A percentile compares a stretch with the other conserved stretches of the same genome.
These are phyloP conservation scores for Primulina tabacum DNA, from an alignment of 257 asterid genomes.

Conservation along the genomic window DNA sequence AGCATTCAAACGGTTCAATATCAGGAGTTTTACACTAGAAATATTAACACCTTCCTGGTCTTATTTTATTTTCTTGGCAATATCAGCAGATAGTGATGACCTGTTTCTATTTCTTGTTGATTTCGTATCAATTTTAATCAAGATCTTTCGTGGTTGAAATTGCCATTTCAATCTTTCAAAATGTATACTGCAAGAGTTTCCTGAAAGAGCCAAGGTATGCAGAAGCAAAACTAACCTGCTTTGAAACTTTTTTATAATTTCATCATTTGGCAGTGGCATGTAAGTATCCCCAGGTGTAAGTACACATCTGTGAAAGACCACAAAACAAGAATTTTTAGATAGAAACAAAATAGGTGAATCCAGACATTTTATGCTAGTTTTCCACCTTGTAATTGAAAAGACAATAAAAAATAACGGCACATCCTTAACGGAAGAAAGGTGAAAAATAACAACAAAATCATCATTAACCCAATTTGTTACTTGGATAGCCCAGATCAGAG, in stretches of 20 bases:
- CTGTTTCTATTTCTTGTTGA: not conserved
- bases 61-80: not conserved
- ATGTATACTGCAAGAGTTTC: not conserved
- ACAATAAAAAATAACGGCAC: conserved; percentile 4
- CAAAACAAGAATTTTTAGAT: conserved; percentile 19
- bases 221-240: conserved; percentile 60
- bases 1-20: not conserved
- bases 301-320: conserved; percentile 62
- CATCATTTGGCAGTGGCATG: conserved; percentile 90
- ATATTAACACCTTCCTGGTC: not conserved
- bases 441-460: conserved; percentile 14
- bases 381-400: conserved; percentile 15
- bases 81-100: not conserved
- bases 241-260: conserved; percentile 72
- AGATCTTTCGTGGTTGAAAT: not conserved
- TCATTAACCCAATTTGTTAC: too few species aligned
- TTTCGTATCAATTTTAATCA: not conserved
- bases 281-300: conserved; percentile 99
- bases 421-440: not conserved
- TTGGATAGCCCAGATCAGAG: too few species aligned
- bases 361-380: conserved; percentile 1
- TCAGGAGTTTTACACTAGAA: not conserved
- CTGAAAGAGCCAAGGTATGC: conserved; percentile 5
- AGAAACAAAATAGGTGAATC: conserved; percentile 7
- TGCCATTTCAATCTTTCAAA: conserved; percentile 6